phyloP scores from a whole-genome alignment of 1,284 basidiomycete species.

The Wolfiporia cocos region DNA sequence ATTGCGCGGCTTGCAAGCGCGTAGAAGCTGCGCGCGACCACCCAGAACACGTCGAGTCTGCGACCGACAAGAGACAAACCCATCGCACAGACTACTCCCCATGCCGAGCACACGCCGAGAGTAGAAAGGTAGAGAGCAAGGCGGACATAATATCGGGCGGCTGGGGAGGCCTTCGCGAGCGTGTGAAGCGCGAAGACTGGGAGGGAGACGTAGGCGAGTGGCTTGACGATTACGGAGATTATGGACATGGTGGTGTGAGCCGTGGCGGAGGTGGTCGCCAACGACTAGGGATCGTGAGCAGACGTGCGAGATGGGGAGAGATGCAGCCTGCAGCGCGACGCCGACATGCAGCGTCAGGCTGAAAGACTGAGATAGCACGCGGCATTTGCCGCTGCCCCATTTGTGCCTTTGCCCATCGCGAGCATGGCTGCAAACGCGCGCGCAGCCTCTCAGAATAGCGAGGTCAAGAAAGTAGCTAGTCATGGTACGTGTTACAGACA shows the following conservation, averaged over 20 bases:
- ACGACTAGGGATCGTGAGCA: not conserved
- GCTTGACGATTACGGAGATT: conserved; percentile 51
- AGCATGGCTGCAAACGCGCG: conserved; percentile 4
- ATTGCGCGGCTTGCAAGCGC: conserved; percentile 57
- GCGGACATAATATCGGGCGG: conserved; percentile 70
- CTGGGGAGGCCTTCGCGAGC: conserved; percentile 46
- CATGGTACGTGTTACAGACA: not conserved
- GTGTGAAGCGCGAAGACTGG: conserved; percentile 58
- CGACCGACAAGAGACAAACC: conserved; percentile 68
- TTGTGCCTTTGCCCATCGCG: conserved; percentile 10
- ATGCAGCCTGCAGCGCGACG: not conserved
- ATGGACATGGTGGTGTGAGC: conserved; percentile 52
- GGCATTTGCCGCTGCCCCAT: too few species aligned
- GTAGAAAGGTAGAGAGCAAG: conserved; percentile 71
- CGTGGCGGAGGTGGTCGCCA: too few species aligned
- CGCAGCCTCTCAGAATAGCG: conserved; percentile 4
- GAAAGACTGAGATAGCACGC: too few species aligned
- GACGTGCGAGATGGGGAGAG: conserved; percentile 1
- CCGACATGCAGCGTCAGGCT: not conserved
- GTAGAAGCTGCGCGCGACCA: conserved; percentile 88
- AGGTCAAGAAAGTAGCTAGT: conserved; percentile 1
- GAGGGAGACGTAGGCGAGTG: conserved; percentile 68
- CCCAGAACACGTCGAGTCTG: conserved; percentile 80
- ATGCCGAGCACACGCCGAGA: conserved; percentile 69
- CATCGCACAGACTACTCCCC: conserved; percentile 71